Conservation (phyloP, 169 alveolate genomes). For the Ophryocystis elektroscirrha region DNA sequence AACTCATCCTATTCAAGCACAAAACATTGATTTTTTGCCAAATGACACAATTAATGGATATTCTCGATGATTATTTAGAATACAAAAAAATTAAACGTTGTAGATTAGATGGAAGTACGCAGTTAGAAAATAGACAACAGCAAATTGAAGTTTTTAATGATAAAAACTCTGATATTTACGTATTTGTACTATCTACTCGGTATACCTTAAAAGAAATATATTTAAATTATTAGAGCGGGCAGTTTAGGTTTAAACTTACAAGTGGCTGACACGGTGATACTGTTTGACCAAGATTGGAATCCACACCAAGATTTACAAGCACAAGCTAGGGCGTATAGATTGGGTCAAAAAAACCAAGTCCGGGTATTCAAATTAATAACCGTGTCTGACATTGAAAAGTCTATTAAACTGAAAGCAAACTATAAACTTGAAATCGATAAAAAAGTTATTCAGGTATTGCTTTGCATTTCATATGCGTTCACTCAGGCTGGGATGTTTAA, state of each 20-base stretch:
- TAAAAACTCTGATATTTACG: slow-evolving; percentile 15
- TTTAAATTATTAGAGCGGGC: slow-evolving; percentile 45
- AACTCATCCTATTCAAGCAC: slow-evolving; percentile 54
- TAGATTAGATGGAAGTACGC: slow-evolving; percentile 70
- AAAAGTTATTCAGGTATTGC: slow-evolving; percentile 37
- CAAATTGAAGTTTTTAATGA: slow-evolving; percentile 15
- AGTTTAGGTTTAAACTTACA: slow-evolving; percentile 74
- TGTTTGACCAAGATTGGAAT: slow-evolving; percentile 78
- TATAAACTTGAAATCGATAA: slow-evolving; percentile 63
- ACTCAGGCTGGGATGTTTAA: slow-evolving; percentile 56
- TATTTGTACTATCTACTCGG: slow-evolving; percentile 31
- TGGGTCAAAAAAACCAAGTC: slow-evolving; percentile 73
- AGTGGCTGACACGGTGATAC: slow-evolving; percentile 79
- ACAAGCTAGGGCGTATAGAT: slow-evolving; percentile 71
- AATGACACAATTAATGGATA: slow-evolving; percentile 64
- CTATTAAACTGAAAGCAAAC: slow-evolving; percentile 57
- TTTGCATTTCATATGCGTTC: slow-evolving; percentile 35
- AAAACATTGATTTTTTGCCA: slow-evolving; percentile 64
- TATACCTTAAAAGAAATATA: background rate
- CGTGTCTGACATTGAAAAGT: slow-evolving; percentile 61
- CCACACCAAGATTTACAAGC: slow-evolving; percentile 77
- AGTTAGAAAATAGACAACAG: slow-evolving; percentile 46
- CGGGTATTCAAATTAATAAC: slow-evolving; percentile 19
- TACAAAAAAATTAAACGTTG: slow-evolving; percentile 44
- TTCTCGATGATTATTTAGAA: slow-evolving; percentile 54